phyloP scores from a whole-genome alignment of 345 rosid species.

The Salix brachista region DNA sequence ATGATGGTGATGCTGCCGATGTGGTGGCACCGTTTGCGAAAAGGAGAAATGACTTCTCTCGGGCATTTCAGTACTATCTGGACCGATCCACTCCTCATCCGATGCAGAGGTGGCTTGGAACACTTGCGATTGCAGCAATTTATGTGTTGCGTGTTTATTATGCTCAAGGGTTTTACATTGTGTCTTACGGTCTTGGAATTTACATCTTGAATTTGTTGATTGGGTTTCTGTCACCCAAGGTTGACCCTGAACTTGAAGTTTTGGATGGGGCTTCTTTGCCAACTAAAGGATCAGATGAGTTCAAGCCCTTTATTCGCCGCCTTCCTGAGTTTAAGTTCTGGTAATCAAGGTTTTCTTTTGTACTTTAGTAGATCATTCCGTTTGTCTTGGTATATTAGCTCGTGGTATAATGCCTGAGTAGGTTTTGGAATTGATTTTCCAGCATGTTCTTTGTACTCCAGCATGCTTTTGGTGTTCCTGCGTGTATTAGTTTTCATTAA shows the following conservation, averaged over 20 bases:
- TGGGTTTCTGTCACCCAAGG: slow-evolving; percentile 71
- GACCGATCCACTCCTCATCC: slow-evolving; percentile 70
- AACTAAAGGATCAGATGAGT: slow-evolving; percentile 49
- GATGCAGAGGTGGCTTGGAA: slow-evolving; percentile 58
- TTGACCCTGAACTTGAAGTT: slow-evolving; percentile 72
- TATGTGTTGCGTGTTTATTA: slow-evolving; percentile 54
- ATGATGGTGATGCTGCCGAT: slow-evolving; percentile 32
- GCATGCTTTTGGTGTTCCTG: background rate
- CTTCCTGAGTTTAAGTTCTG: slow-evolving; percentile 83
- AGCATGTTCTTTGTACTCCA: background rate
- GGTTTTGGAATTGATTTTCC: background rate
- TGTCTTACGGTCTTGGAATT: slow-evolving; percentile 66
- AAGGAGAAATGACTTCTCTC: slow-evolving; percentile 50
- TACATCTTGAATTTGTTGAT: slow-evolving; percentile 73
- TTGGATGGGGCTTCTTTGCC: slow-evolving; percentile 50
- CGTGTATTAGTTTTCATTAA: background rate
- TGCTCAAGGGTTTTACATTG: slow-evolving; percentile 56
- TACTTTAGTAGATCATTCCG: background rate
- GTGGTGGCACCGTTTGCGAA: slow-evolving; percentile 35
- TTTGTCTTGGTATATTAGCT: background rate
- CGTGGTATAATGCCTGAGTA: background rate
- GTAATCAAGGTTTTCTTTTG: slow-evolving; percentile 24
- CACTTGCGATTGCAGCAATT: slow-evolving; percentile 44
- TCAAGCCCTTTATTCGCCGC: slow-evolving; percentile 74
- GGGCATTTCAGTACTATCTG: slow-evolving; percentile 61